These are phyloP conservation scores for Zygosaccharomyces kombuchaensis DNA, from an alignment of 805 yeast species.

Conservation along the genomic window DNA sequence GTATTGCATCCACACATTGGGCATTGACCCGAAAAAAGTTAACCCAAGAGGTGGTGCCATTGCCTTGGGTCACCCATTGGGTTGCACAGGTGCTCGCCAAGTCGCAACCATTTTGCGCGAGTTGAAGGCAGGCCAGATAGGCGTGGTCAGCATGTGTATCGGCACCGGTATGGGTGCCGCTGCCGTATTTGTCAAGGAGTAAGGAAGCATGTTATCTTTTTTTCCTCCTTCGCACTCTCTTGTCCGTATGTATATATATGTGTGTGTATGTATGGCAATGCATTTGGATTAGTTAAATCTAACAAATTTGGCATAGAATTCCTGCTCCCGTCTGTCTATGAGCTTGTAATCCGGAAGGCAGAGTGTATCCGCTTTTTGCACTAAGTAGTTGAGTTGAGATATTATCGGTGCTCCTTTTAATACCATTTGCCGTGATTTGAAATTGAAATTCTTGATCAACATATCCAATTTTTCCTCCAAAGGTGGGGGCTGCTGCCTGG, in stretches of 20 bases:
- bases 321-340: conserved; percentile 15
- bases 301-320: conserved; percentile 14
- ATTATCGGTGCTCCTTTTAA: conserved; percentile 15
- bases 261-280: background rate
- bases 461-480: conserved; percentile 9
- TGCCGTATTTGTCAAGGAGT: conserved; percentile 76
- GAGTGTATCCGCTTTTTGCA: conserved; percentile 18
- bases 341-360: conserved; percentile 13
- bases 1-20: conserved; percentile 61
- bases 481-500: background rate
- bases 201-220: conserved; percentile 12
- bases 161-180: conserved; percentile 99
- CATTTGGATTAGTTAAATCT: background rate
- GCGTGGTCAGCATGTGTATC: conserved; percentile 93
- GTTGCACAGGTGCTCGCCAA: conserved; percentile 90
- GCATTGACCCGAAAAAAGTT: conserved; percentile 65
- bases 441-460: conserved; percentile 24
- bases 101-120: conserved; percentile 83
- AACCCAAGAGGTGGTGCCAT: conserved; percentile 97
- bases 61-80: conserved; percentile 92
- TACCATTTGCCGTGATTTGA: conserved; percentile 16
- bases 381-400: conserved; percentile 26
- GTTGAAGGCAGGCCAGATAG: conserved; percentile 73
- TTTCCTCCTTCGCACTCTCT: background rate
- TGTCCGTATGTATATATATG: background rate